Evolutionary conservation across 192 early-diverging fungal species (phyloP).

Genomic region (Kappamyces sp.): DNA sequence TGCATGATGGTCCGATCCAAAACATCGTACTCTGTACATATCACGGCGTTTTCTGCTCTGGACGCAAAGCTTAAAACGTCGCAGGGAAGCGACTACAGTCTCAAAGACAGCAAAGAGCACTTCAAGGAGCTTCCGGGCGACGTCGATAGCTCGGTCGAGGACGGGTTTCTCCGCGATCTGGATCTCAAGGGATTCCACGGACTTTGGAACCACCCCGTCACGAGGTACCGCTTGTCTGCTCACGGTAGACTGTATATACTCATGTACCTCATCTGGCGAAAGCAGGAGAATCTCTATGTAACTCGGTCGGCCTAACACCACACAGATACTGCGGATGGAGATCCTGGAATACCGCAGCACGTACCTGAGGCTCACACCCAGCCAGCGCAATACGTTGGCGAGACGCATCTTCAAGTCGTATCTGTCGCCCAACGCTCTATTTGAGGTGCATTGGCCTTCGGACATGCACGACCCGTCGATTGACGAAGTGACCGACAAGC

Average conservation of each 20-base stretch:
- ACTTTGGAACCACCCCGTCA: constrained; percentile 43
- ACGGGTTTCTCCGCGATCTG: constrained; percentile 28
- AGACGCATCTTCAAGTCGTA: constrained; percentile 35
- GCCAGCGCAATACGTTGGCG: constrained; percentile 22
- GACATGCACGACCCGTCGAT: constrained; percentile 20
- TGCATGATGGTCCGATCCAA: too few relatives aligned
- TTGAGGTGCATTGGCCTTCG: constrained; percentile 21
- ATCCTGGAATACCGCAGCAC: constrained; percentile 28
- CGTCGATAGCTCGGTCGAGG: not conserved
- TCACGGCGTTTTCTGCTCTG: too few relatives aligned
- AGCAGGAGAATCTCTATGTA: constrained; percentile 36
- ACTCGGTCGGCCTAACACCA: not conserved
- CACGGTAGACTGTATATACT: constrained; percentile 35
- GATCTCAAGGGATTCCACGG: constrained; percentile 33
- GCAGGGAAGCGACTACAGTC: too few relatives aligned
- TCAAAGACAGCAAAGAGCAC: too few relatives aligned
- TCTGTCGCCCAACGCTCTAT: constrained; percentile 19
- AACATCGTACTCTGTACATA: too few relatives aligned
- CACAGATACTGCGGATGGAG: constrained; percentile 39
- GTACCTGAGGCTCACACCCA: constrained; percentile 21
- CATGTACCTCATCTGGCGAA: constrained; percentile 37
- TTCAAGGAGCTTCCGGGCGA: too few relatives aligned
- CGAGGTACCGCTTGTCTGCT: constrained; percentile 26
- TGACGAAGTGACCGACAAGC: constrained; percentile 13
- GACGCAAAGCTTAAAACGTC: too few relatives aligned